These are phyloP conservation scores for Cercospora sp. DNA, from an alignment of 2,329 filamentous ascomycete species.

Conservation along the genomic window DNA sequence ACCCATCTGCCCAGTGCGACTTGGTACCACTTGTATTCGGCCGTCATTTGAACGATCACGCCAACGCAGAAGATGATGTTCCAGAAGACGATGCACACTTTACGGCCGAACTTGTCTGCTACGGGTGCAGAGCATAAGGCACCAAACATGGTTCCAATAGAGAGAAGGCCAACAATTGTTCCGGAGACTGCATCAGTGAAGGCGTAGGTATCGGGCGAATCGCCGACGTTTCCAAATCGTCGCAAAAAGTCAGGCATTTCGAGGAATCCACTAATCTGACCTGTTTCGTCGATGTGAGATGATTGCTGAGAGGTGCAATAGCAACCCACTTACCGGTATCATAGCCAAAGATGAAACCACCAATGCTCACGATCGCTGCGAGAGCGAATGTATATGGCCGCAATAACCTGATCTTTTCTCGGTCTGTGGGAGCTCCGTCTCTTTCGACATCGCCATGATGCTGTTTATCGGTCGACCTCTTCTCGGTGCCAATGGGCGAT, in stretches of 20 bases:
- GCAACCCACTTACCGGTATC: constrained; percentile 34
- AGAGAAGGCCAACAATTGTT: constrained; percentile 60
- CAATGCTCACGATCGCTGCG: constrained; percentile 40
- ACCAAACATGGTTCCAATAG: constrained; percentile 62
- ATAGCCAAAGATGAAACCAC: constrained; percentile 43
- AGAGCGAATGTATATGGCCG: constrained; percentile 37
- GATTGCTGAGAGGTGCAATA: neutral
- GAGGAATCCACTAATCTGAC: constrained; percentile 64
- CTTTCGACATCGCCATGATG: constrained; percentile 20
- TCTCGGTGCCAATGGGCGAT: neutral
- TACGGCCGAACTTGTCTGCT: constrained; percentile 62
- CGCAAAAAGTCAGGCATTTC: constrained; percentile 57
- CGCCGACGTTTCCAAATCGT: constrained; percentile 47
- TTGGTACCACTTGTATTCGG: constrained; percentile 59
- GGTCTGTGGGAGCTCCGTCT: constrained; percentile 26
- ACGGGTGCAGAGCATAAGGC: constrained; percentile 60
- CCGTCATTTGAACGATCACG: constrained; percentile 65
- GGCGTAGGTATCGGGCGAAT: constrained; percentile 36
- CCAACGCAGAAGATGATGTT: constrained; percentile 65
- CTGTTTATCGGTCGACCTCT: constrained; percentile 2
- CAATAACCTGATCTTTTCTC: constrained; percentile 31
- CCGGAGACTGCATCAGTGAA: constrained; percentile 64
- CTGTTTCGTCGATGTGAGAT: constrained; percentile 48
- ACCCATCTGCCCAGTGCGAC: constrained; percentile 65
- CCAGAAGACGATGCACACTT: constrained; percentile 61